Base-by-base conservation (phyloP, 192 early-diverging fungal genomes). In the Coemansia sp. region DNA sequence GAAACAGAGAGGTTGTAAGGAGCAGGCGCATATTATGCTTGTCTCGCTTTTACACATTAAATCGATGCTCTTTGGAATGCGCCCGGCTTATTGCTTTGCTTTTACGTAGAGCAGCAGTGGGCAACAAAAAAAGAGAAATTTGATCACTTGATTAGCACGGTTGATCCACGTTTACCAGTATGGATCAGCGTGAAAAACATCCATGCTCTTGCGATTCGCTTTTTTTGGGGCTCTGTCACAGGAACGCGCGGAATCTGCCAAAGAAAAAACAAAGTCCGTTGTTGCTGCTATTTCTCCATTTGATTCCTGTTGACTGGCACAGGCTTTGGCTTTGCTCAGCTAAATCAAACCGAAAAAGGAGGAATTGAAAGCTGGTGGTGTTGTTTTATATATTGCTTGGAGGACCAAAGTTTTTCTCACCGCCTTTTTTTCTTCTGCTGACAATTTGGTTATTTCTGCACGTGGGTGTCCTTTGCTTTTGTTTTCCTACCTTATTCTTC, bases 1-100 rank as follows among this genome's bases (percentile, higher is more conserved):
- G 25, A 37, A 17, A 37, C 55, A 37, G 19, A 56, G 9, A 56
- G 2, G 19, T 32, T 37, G 14, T 11, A 14, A 13, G 9, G 25
- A 25, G 12, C 38, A 14, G 55, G 5, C 32, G 55, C 25, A 1
- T 22, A 53, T 53, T 53, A 16, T 53, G 91, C 96, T 98, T 45
- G 8, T 49, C n/a, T 19, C 6, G 11, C 5, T 50, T 50, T 19
- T 0, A 45, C 10, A 1, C 44, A 9, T 7, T 45, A 9, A 45
- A 45, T 32, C 4, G 32, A 32, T 32, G 32, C 32, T 32, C 32
- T 2, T 32, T 32, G 32, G 4, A 32, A 32, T 4, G 0, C 32
- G 32, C 32, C 32, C 32, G 1, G 32, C 32, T 32, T 32, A 32
- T 32, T 32, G 32, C 32, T 32, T 32, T 32, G 32, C 32, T 32